These are phyloP conservation scores for Chaetomium sp. DNA, from an alignment of 2,329 filamentous ascomycete species.

Conservation along the genomic window DNA sequence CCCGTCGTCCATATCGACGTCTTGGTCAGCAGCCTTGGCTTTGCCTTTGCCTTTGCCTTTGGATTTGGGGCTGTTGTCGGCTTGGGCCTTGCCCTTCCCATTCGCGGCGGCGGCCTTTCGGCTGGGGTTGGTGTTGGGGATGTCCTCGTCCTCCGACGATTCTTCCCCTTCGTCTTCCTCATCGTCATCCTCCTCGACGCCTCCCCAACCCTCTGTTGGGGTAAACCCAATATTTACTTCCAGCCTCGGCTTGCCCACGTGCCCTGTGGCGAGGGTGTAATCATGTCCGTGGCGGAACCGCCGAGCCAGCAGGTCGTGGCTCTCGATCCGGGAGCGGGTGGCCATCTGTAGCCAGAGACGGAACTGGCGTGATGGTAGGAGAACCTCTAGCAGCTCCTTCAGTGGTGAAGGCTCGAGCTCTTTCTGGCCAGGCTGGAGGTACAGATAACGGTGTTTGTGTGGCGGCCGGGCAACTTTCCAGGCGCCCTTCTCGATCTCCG, in stretches of 20 bases:
- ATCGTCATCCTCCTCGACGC: constrained; percentile 50
- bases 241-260: constrained; percentile 69
- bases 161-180: constrained; percentile 25
- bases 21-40: constrained; percentile 28
- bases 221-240: constrained; percentile 87
- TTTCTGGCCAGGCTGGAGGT: constrained; percentile 53
- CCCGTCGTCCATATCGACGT: constrained; percentile 27
- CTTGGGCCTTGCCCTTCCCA: constrained; percentile 27
- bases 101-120: constrained; percentile 10
- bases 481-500: constrained; percentile 50
- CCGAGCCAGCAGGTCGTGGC: constrained; percentile 71
- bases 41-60: constrained; percentile 28
- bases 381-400: constrained; percentile 70
- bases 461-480: constrained; percentile 82
- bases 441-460: constrained; percentile 92
- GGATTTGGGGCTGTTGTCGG: constrained; percentile 24
- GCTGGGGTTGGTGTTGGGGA: constrained; percentile 3
- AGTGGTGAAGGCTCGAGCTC: constrained; percentile 50
- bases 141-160: constrained; percentile 19
- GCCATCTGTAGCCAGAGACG: constrained; percentile 81
- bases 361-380: constrained; percentile 82
- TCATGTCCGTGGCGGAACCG: constrained; percentile 82
- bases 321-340: constrained; percentile 67
- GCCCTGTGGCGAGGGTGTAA: constrained; percentile 87
- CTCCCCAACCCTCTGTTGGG: constrained; percentile 78